Evolutionary conservation across 1,284 basidiomycete species (phyloP), one percentile per base, ranked within the genome.

Genomic region (Cystobasidium sp.): DNA sequence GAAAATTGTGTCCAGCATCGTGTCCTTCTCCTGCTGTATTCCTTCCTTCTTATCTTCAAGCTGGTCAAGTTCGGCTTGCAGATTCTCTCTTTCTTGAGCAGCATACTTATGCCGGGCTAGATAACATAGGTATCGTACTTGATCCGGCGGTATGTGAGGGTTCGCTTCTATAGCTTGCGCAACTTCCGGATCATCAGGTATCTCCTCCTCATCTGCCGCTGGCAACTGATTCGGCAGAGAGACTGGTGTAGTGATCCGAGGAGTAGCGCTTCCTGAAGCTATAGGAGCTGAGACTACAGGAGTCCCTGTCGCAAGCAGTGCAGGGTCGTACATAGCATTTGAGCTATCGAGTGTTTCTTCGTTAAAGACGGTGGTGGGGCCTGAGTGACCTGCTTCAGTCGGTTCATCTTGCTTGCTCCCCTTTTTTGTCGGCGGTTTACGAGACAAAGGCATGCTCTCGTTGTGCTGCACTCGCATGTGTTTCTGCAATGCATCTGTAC

Each of bases 401-500:
- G 37, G 16, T n/a, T 47, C 75, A 31, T 65, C 72, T 53, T 41
- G 43, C 44, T 71, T 68, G 58, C 49, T n/a, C 6, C 56, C 53
- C 52, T 74, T 65, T 39, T 58, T 73, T 6, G 70, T 56, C n/a
- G 70, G 70, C 8, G 63, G 62, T 46, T 67, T 66, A 7, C 72
- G 44, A 12, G 47, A 39, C 44, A 61, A 41, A 16, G 62, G 70
- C 44, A 74, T 58, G 52, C 43, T 53, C 55, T 74, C 75, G 79
- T 89, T 88, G 83, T 95, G 93, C 80, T 93, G 91, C 16, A 91
- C 87, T 20, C 92, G 88, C 88, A 94, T 91, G 81, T 95, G 93
- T 80, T 95, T 95, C 18, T 90, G 90, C 16, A 94, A 87, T 24
- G 93, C 93, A 82, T 95, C 93, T 0, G 92, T 93, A 44, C 93